Evolutionary conservation across 2,329 filamentous ascomycete species (phyloP).

Genomic region (Phialemoniopsis sp.): DNA sequence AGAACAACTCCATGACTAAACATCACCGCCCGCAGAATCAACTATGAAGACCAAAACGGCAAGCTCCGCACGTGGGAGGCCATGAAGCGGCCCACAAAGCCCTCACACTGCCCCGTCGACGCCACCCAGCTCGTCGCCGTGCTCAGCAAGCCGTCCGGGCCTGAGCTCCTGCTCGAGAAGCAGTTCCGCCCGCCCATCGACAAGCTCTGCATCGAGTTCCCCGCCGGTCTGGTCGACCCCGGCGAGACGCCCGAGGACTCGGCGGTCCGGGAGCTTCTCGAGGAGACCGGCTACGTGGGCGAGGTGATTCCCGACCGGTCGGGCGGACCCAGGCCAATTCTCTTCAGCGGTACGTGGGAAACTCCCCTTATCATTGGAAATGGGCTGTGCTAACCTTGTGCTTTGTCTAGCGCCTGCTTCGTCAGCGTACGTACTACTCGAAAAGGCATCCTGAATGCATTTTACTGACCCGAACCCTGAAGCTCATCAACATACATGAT

Average conservation of each 20-base stretch:
- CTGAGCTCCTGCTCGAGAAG: constrained; percentile 55
- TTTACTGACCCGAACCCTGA: too few relatives aligned
- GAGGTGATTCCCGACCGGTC: constrained; percentile 20
- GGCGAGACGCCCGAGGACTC: constrained; percentile 54
- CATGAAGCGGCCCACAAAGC: constrained; percentile 60
- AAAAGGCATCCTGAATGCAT: too few relatives aligned
- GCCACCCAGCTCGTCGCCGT: constrained; percentile 67
- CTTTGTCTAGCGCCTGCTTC: not conserved
- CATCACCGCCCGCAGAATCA: constrained; percentile 33
- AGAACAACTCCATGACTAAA: too few relatives aligned
- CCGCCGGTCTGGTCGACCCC: constrained; percentile 55
- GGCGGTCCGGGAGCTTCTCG: constrained; percentile 54
- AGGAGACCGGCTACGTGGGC: constrained; percentile 61
- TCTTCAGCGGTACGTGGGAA: constrained; percentile 45
- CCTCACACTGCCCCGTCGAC: constrained; percentile 55
- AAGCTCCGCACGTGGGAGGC: constrained; percentile 61
- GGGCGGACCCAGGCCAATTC: constrained; percentile 49
- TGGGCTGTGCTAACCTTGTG: too few relatives aligned
- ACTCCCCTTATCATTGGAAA: not conserved
- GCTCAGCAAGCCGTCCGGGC: constrained; percentile 42
- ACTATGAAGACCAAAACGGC: constrained; percentile 57
- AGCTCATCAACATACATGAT: constrained; percentile 25
- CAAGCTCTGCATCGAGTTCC: constrained; percentile 54
- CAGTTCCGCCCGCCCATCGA: constrained; percentile 58
- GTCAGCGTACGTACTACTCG: not conserved